Base-by-base conservation (phyloP, 192 early-diverging fungal species). In the Spizellomyces sp. region DNA sequence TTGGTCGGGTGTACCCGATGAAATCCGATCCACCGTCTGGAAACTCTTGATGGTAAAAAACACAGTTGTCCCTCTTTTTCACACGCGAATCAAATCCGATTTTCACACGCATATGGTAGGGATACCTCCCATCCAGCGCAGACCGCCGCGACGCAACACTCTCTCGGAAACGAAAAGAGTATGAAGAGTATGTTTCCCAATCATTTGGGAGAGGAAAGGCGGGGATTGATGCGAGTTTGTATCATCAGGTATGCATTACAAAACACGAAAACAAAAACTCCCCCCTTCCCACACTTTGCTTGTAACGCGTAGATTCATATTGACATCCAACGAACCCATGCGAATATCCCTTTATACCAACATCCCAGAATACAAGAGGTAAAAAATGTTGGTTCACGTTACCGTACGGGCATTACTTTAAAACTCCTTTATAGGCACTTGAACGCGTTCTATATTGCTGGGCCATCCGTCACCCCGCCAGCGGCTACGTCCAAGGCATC, bases 401-500 rank as follows among this genome's bases (percentile, higher is more conserved):
- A 14, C 21, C 59, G 59, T 61, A 2, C 4, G 12, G 9, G 4
- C 50, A 54, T 12, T 48, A 14, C 47, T 58, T 5, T 10, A 2
- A 21, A n/a, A 36, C 27, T 36, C 27, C n/a, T 36, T 36, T 36
- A 43, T 80, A 95, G 89, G 88, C 90, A 57, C 80, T 99, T 9
- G 96, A 95, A 79, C 88, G 95, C 12, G 88, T 98, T 36, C 85
- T 99, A 4, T 99, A 99, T 70, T 90, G 91, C 68, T 99, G 98
- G 98, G 94, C 98, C 0, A 95, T 94, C 12, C 84, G 98, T 22
- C 98, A 99, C 66, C 98, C 98, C 7, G 98, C 98, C n/a, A 92
- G 90, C 79, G 96, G 95, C 57, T 99, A 98, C 78, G 98, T 99
- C 9, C 98, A 99, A 69, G 98, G 98, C 1, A 99, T 99, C 72